Evolutionary conservation across 2,329 filamentous ascomycete genomes (phyloP), one percentile per base, ranked within the genome.

Genomic region (Hirsutella thompsonii): DNA sequence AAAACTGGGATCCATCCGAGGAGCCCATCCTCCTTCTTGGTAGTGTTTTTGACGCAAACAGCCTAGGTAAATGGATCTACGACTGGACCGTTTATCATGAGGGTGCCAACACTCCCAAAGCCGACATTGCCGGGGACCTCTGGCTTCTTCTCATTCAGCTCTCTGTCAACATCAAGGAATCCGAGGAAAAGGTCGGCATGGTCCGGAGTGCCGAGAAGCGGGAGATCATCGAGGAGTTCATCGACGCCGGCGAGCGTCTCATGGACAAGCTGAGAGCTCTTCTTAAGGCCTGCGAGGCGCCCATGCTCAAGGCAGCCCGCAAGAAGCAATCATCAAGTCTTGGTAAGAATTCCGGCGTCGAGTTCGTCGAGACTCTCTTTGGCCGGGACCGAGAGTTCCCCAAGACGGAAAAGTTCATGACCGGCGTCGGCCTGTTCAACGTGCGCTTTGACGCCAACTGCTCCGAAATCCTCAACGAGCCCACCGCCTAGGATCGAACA

Each of bases 1-100:
- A 96, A 73, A 94, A 96, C 68, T 96, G 92, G 92, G 92, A 98
- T 59, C 90, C 90, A 1, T 80, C 78, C 21, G 90, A 96, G 68
- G 80, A 88, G 51, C 92, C 92, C 39, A 95, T 98, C 58, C 81
- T 95, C 57, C 76, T 98, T 20, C 74, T 96, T 19, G 92, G 92
- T 39, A 94, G 86, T 57, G 92, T 96, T 42, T 96, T 96, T 56
- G 92, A 96, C 58, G 86, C 90, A 56, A 95, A 96, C 72, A 94
- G 87, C 20, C 74, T 98, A 23, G 92, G 92, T 55, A 95, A 95
- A 66, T 98, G 92, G 92, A 93, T 98, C 56, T 98, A 94, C 64
- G 92, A 96, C 71, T 98, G 92, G 92, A 95, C 92, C 16, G 86
- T 95, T 48, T 94, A 86, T 67, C 81, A 83, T 59, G 81, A 93